Conservation (phyloP, 2,329 filamentous ascomycete species). For the Pseudocercospora fuligena region DNA sequence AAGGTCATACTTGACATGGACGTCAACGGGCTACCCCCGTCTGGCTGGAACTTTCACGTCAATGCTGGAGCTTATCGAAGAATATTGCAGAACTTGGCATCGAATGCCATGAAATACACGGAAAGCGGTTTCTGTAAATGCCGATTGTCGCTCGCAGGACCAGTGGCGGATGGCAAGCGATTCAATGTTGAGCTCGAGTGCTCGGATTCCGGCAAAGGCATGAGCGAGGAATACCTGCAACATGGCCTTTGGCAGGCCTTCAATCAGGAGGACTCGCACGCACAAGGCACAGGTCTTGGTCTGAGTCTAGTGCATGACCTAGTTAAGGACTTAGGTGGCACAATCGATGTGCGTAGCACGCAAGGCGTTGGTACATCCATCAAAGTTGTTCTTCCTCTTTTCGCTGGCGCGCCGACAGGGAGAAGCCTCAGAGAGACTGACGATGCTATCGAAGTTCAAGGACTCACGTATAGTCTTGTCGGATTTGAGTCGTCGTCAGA, state of each 20-base stretch:
- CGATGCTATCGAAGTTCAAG: constrained; percentile 2
- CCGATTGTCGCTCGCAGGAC: not conserved
- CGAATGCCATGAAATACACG: constrained; percentile 56
- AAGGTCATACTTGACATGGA: constrained; percentile 51
- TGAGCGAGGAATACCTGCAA: constrained; percentile 37
- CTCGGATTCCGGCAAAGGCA: constrained; percentile 41
- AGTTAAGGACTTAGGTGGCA: constrained; percentile 34
- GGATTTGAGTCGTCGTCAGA: constrained; percentile 10
- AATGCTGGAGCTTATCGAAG: constrained; percentile 53
- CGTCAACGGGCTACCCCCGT: constrained; percentile 12
- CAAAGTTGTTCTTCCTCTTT: constrained; percentile 10
- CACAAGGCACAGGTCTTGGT: constrained; percentile 42
- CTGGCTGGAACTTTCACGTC: constrained; percentile 48
- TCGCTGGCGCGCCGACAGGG: not conserved
- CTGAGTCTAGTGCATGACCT: constrained; percentile 41
- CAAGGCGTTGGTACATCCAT: constrained; percentile 33
- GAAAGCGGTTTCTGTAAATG: constrained; percentile 22
- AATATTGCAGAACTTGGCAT: constrained; percentile 52
- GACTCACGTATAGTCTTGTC: constrained; percentile 4
- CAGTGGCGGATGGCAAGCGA: not conserved
- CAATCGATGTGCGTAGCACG: constrained; percentile 37
- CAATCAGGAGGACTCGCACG: constrained; percentile 39
- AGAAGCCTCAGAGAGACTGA: not conserved
- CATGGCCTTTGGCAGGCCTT: constrained; percentile 41
- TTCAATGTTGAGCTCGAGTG: constrained; percentile 13